A percentile compares a stretch with the other conserved stretches of the same genome.
These are phyloP conservation scores for Cicer yamashitae DNA, from an alignment of 306 rosid genomes.

Conservation along the genomic window DNA sequence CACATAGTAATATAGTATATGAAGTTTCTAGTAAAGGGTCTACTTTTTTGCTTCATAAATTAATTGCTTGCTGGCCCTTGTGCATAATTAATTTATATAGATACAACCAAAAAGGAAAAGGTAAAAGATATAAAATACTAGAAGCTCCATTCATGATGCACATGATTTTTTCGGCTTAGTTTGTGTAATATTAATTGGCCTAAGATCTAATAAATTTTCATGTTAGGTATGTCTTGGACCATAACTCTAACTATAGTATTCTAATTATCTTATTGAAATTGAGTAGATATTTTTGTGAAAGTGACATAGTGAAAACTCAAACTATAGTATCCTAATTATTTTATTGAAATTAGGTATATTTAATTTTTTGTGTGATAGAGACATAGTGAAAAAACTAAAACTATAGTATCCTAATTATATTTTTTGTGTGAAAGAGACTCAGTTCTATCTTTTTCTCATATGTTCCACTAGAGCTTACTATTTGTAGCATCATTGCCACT, in stretches of 20 bases:
- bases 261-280: slow-evolving; percentile 20
- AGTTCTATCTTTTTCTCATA: background rate
- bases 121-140: slow-evolving; percentile 28
- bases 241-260: slow-evolving; percentile 20
- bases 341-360: background rate
- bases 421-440: slow-evolving; percentile 34
- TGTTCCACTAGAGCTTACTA: slow-evolving; percentile 9
- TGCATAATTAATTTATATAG: slow-evolving; percentile 36
- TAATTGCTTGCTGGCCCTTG: slow-evolving; percentile 30
- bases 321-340: slow-evolving; percentile 16
- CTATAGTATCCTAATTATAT: slow-evolving; percentile 13
- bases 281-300: background rate
- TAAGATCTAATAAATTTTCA: slow-evolving; percentile 26
- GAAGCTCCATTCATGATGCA: slow-evolving; percentile 36
- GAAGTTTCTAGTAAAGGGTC: slow-evolving; percentile 23
- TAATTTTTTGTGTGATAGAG: background rate
- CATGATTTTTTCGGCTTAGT: slow-evolving; percentile 18
- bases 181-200: background rate
- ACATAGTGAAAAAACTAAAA: background rate
- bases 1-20: background rate
- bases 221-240: slow-evolving; percentile 17
- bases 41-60: background rate
- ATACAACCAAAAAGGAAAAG: slow-evolving; percentile 28
- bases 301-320: background rate
- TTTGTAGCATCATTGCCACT: slow-evolving; percentile 8